Evolutionary conservation across 148 eudicot genomes (phyloP).

Genomic region (Nyssa sinensis): DNA sequence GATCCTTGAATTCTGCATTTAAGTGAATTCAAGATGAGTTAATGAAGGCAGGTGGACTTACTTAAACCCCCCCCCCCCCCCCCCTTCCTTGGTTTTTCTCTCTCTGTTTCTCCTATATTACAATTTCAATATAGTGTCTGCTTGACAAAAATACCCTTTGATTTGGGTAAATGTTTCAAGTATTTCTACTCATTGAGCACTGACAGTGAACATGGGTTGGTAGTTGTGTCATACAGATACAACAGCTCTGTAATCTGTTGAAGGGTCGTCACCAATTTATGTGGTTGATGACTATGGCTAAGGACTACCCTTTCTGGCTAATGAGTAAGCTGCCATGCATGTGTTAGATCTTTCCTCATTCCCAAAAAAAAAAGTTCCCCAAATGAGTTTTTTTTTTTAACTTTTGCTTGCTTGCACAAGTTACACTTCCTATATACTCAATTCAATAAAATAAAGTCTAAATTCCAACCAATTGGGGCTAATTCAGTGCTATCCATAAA

Average conservation of each 20-base stretch:
- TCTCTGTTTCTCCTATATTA: background rate
- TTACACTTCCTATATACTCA: too few relatives aligned
- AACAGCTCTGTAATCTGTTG: conserved; percentile 1
- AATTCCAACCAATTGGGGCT: too few relatives aligned
- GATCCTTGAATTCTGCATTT: conserved; percentile 66
- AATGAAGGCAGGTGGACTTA: conserved; percentile 55
- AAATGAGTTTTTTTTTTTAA: too few relatives aligned
- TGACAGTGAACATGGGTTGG: conserved; percentile 33
- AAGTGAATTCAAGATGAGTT: conserved; percentile 52
- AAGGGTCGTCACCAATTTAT: background rate
- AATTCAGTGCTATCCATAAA: too few relatives aligned
- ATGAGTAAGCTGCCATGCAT: too few relatives aligned
- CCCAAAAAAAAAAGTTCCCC: too few relatives aligned
- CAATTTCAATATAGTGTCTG: conserved; percentile 3
- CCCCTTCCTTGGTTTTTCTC: conserved; percentile 7
- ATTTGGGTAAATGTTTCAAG: background rate
- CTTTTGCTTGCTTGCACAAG: too few relatives aligned
- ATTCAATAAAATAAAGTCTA: too few relatives aligned
- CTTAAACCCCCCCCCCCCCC: conserved; percentile 21
- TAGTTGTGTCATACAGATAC: conserved; percentile 26
- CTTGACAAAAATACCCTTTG: background rate
- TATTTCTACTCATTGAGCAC: conserved; percentile 7
- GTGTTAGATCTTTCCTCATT: too few relatives aligned
- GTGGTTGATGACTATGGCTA: background rate
- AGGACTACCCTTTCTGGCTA: too few relatives aligned